Conservation (phyloP, 2,329 filamentous ascomycete genomes). For the Sordariomycetes sp. region DNA sequence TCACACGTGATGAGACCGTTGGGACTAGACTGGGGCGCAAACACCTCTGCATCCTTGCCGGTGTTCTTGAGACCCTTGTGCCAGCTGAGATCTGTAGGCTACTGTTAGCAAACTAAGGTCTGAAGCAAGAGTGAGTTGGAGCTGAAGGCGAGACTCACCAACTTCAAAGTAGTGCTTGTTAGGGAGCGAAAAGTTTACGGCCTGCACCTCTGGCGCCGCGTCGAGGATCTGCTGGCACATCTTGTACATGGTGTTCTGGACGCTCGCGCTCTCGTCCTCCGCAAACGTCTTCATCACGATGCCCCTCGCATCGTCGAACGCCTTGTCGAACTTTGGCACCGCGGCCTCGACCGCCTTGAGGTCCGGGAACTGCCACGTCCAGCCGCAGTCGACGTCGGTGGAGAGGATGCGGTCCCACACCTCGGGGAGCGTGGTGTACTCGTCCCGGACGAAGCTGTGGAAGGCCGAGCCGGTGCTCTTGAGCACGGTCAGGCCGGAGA, state of each 20-base stretch:
- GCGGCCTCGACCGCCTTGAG: conserved; percentile 57
- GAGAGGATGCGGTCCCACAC: conserved; percentile 93
- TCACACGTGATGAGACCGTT: conserved; percentile 96
- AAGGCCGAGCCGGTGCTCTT: conserved; percentile 97
- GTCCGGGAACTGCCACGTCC: conserved; percentile 68
- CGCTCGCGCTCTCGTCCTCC: conserved; percentile 79
- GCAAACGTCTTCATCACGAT: conserved; percentile 93
- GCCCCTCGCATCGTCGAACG: conserved; percentile 65
- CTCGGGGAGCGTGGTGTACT: conserved; percentile 84
- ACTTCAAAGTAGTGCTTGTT: conserved; percentile 99
- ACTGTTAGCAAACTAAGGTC: neutral
- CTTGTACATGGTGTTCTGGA: conserved; percentile 98
- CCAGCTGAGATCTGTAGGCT: conserved; percentile 72
- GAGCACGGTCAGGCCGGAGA: conserved; percentile 75
- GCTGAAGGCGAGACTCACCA: conserved; percentile 39
- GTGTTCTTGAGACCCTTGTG: conserved; percentile 93
- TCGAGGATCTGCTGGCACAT: conserved; percentile 85
- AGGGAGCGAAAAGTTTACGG: conserved; percentile 74
- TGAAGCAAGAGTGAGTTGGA: neutral
- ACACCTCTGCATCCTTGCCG: conserved; percentile 90
- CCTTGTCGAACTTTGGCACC: conserved; percentile 61
- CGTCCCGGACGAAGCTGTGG: conserved; percentile 86
- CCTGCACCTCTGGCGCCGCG: conserved; percentile 58
- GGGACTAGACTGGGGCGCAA: conserved; percentile 82
- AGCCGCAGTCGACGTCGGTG: conserved; percentile 79